Base-by-base conservation (phyloP, 2,329 filamentous ascomycete species). In the Aspergillus floridensis region DNA sequence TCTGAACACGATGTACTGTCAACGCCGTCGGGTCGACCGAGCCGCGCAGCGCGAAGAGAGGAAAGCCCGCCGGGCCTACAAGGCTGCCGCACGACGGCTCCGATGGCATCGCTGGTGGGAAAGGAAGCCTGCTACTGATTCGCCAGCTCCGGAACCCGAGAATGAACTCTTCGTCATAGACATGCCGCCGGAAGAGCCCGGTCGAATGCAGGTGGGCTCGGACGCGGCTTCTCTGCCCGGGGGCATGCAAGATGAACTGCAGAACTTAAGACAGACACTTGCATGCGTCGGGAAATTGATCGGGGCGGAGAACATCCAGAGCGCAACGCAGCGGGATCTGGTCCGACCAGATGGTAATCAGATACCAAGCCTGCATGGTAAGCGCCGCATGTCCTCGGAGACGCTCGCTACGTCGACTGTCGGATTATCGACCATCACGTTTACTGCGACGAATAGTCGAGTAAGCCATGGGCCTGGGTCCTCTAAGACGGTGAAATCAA, bases 11-110 rank as follows among this genome's bases (percentile, higher is more conserved):
- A 63, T 65, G 21, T 63, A 63, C 19, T 80, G 80, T 62, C 84
- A 78, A 61, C 78, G 79, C 64, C 79, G 76, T 31, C 79, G 80
- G 59, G 81, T 79, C 12, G 83, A 86, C 59, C 77, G 82, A 26
- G 78, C 81, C 8, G 82, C 84, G 16, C 75, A 79, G 48, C 78
- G 77, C 14, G 84, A 86, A 72, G 83, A 86, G 70, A 78, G 83
- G 53, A 74, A 78, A 31, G 81, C 79, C 29, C 80, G 76, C 11
- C 76, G 79, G 12, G 77, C 80, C 7, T 86, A 86, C 65, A 79
- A 79, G 48, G 76, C 79, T 32, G 82, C 83, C 31, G 83, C 83
- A 21, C 78, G 81, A 22, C 74, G 79, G 31, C 81, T 83, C 50
- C 76, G 78, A 46, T 80, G 81, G 75, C 74, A 77, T 35, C 77